A percentile compares a stretch with the other conserved stretches of the same genome.
These are phyloP conservation scores for Tylopilus orsonianus DNA, from an alignment of 1,284 basidiomycete genomes.

Conservation along the genomic window DNA sequence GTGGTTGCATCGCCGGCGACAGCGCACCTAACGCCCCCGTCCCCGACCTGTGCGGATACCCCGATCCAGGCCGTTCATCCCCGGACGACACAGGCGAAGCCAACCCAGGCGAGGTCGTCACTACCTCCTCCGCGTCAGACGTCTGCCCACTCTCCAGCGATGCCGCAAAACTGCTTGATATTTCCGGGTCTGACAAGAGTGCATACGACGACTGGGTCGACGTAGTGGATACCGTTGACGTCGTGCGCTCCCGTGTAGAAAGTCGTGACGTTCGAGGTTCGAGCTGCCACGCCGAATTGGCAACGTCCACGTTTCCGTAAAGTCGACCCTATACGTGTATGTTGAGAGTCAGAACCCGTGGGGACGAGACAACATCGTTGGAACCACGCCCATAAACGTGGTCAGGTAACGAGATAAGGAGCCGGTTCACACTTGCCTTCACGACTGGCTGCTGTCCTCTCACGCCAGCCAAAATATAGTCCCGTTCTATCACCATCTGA, in stretches of 20 bases:
- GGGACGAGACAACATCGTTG: neutral
- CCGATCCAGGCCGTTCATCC: conserved; percentile 44
- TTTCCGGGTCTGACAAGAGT: conserved; percentile 73
- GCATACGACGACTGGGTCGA: conserved; percentile 79
- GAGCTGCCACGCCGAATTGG: conserved; percentile 71
- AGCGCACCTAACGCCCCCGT: conserved; percentile 47
- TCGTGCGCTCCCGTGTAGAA: conserved; percentile 64
- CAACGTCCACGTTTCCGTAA: conserved; percentile 62
- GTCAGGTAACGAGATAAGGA: conserved; percentile 2
- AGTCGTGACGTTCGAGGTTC: conserved; percentile 58
- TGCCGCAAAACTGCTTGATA: conserved; percentile 76
- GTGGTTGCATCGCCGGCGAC: conserved; percentile 54
- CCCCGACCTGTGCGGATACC: conserved; percentile 36
- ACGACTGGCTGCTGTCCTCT: conserved; percentile 65
- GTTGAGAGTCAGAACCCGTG: neutral
- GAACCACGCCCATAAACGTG: neutral
- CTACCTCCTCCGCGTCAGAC: conserved; percentile 65
- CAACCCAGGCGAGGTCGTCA: conserved; percentile 51
- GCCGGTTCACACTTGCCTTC: conserved; percentile 47
- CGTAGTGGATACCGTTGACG: conserved; percentile 67
- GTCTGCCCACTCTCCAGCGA: conserved; percentile 69
- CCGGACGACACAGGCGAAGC: conserved; percentile 59
- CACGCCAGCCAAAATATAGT: conserved; percentile 69
- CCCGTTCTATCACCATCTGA: conserved; percentile 69
- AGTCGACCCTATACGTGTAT: conserved; percentile 54